Evolutionary conservation across 192 early-diverging fungal species (phyloP), one percentile per base, ranked within the genome.

Genomic region (Phlyctochytrium arcticum): DNA sequence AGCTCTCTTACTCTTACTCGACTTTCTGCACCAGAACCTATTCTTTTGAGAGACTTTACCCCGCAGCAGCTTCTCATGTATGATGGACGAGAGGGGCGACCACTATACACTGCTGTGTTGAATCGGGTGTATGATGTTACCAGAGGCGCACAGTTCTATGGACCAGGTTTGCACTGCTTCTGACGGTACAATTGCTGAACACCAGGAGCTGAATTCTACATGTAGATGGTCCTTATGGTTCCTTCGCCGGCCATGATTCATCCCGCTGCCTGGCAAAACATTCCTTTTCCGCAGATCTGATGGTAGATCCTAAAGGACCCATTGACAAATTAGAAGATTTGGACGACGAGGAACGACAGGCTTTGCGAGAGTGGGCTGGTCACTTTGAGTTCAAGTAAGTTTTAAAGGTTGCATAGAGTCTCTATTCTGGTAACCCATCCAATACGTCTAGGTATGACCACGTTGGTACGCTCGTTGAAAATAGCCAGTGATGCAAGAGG

Each of bases 171-270:
- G n/a, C n/a, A n/a, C n/a, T n/a, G 72, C 34, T 60, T 24, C 23
- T 36, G 10, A 26, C 35, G 30, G 51, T 6, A 4, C 1, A 0
- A 31, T 55, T 55, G 27, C 35, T 24, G 23, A 26, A 12, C 10
- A 34, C 6, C 57, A 23, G 35, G n/a, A 15, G 8, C 27, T 65
- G 12, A 36, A 2, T 54, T 12, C 23, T 21, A 26, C 35, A 6
- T 12, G 8, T 74, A 89, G 90, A 78, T 15, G 93, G 93, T 4
- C 92, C 90, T n/a, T 98, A 98, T 66, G 89, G 85, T 30, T 95
- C 94, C 81, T 98, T 96, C 86, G 88, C 94, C 5, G 96, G 96
- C 2, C 85, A 89, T n/a, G 96, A 98, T 78, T 94, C 96, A 15
- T 94, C 92, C 19, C 84, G 96, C 31, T 94, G 96, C 0, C 74